Base-by-base conservation (phyloP, 164 flowering plant genomes). In the Annona squamosa region DNA sequence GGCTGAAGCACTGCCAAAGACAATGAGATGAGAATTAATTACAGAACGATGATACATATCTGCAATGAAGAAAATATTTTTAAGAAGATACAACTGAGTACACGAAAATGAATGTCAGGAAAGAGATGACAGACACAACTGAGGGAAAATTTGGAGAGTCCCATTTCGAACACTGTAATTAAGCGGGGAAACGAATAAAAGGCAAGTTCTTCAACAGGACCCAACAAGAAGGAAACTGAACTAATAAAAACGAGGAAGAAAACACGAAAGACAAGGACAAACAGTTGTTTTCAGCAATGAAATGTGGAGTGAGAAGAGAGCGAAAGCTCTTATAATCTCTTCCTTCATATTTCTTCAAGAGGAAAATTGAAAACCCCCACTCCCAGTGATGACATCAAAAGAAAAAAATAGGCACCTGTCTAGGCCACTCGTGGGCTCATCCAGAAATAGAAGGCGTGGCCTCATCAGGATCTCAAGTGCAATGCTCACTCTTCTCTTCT, bases 361-460 rank as follows among this genome's bases (percentile, higher is more conserved):
- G 18, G 42, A 68, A 46, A 46, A 68, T n/a, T 5, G 9, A 41
- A 66, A 12, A 10, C 10, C 46, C 10, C 3, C 37, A 26, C 37
- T 26, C 37, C 37, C 37, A 26, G 37, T 26, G 37, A 26, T 26
- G 37, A 26, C 37, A 6, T 26, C 37, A 26, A 26, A 26, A 26
- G 37, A 26, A 12, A 10, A 46, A 26, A 47, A 68, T 68, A 17
- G 13, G 57, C n/a, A 93, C 98, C 98, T 92, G 71, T 94, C 98
- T 4, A 94, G 97, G 2, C 98, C 97, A 44, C 97, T 92, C 4
- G 98, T 94, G 4, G 98, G 98, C 79, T 94, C 98, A 71, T 94
- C 98, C 4, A 94, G 95, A 76, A 94, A 92, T 75, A 94, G 97
- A 74, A 94, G 73, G 71, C 97, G 77, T 1, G 98, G 98, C 67